Evolutionary conservation across 2,329 filamentous ascomycete genomes (phyloP), one percentile per base, ranked within the genome.

Genomic region (Uncinocarpus reesii): DNA sequence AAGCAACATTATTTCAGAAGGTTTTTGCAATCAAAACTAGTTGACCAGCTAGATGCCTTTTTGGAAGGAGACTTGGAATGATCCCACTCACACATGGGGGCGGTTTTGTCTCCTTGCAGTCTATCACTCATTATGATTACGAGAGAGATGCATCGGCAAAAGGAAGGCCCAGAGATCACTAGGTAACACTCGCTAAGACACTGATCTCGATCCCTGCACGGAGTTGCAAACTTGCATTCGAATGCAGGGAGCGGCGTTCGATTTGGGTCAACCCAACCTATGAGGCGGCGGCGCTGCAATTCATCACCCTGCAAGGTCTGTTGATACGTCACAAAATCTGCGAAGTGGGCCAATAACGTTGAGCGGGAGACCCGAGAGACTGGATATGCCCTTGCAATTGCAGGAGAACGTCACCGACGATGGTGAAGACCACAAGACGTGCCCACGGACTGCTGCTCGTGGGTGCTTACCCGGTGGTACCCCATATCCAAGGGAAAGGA

Each of bases 141-240:
- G 38, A 29, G 24, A 21, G 13, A 8, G n/a, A 20, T 15, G 36
- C 36, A 40, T 15, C 35, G n/a, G 35, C 35, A 21, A 41, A 24
- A n/a, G 28, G 15, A 42, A 11, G 32, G 24, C 36, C 21, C 23
- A 42, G 8, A 45, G 10, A 46, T 26, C 23, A 38, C 36, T 13
- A 41, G 45, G 36, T 47, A 32, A 26, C 45, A 41, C 36, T 47
- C 36, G 45, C 45, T 47, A 47, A 38, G 20, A 31, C 24, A 38
- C 18, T 21, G 36, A 24, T 24, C 7, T 24, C 7, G 35, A 47
- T 41, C 45, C 45, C 16, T 47, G 45, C 18, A n/a, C n/a, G n/a
- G n/a, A n/a, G n/a, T 20, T 20, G 36, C 36, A n/a, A 38, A 36
- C 26, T 34, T 47, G 35, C 36, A 40, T 35, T 35, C 6, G 16